Conservation (phyloP, 768 basidiomycete species). For the Phlebiopsis gigantea region DNA sequence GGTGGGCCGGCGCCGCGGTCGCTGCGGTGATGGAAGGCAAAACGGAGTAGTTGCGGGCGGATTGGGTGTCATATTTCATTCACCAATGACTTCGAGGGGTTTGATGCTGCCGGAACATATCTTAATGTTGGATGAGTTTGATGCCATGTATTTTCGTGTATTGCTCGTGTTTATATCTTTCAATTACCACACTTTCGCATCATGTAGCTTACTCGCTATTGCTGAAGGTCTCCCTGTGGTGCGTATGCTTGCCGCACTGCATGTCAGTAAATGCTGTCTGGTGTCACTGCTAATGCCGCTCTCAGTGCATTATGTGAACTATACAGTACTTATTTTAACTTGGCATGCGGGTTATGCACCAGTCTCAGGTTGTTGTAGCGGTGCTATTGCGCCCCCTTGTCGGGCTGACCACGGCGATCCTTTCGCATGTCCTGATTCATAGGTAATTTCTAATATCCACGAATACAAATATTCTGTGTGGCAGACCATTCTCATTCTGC, state of each 20-base stretch:
- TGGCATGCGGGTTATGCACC: neutral
- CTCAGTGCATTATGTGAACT: neutral
- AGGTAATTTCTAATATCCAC: neutral
- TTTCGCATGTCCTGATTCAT: neutral
- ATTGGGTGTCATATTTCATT: neutral
- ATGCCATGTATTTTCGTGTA: constrained; percentile 1
- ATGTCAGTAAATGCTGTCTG: neutral
- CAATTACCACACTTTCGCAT: neutral
- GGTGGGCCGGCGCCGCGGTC: constrained; percentile 73
- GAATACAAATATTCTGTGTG: neutral
- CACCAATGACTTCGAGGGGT: neutral
- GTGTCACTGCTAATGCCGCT: neutral
- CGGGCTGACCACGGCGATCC: neutral
- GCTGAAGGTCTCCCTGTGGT: neutral
- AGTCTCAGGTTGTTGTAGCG: neutral
- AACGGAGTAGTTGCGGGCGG: constrained; percentile 13
- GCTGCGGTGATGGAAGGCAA: constrained; percentile 63
- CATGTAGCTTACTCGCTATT: neutral
- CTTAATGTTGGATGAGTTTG: neutral
- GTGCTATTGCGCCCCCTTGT: neutral
- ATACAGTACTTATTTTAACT: neutral
- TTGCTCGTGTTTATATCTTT: neutral
- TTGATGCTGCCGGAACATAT: neutral
- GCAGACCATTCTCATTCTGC: constrained; percentile 11
- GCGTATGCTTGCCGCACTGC: neutral